phyloP scores from a whole-genome alignment of 2,329 filamentous ascomycete genomes.

The Verticillium zaregamsianum region DNA sequence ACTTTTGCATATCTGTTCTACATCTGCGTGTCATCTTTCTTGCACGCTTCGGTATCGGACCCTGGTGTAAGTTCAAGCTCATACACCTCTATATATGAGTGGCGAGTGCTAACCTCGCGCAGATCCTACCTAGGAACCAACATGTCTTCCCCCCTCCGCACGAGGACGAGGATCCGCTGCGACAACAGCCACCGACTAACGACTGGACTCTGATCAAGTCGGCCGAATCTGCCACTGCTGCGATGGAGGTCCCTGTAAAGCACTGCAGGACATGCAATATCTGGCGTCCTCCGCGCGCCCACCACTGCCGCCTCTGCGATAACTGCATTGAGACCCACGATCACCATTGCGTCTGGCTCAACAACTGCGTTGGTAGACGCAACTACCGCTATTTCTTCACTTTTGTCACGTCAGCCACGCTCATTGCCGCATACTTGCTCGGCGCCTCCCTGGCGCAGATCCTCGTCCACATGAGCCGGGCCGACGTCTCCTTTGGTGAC shows the following conservation, averaged over 20 bases:
- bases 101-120: background rate
- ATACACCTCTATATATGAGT: background rate
- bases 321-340: slow-evolving; percentile 97
- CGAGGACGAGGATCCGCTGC: slow-evolving; percentile 74
- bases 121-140: slow-evolving; percentile 91
- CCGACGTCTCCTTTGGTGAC: slow-evolving; percentile 61
- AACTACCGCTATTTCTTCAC: slow-evolving; percentile 98
- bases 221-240: slow-evolving; percentile 67
- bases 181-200: slow-evolving; percentile 78
- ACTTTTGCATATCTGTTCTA: slow-evolving; percentile 89
- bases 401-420: slow-evolving; percentile 75
- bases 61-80: slow-evolving; percentile 67
- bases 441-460: slow-evolving; percentile 78
- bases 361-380: slow-evolving; percentile 93
- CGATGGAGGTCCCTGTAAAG: slow-evolving; percentile 97
- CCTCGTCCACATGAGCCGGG: slow-evolving; percentile 61
- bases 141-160: slow-evolving; percentile 79
- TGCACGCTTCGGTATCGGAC: slow-evolving; percentile 89
- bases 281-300: slow-evolving; percentile 91
- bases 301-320: slow-evolving; percentile 95
- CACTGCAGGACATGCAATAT: slow-evolving; percentile 98
- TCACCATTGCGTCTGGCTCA: slow-evolving; percentile 98
- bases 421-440: slow-evolving; percentile 73
- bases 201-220: slow-evolving; percentile 93
- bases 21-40: slow-evolving; percentile 85